phyloP scores from a whole-genome alignment of 1,139 yeast species.

The Taphrina deformans region DNA sequence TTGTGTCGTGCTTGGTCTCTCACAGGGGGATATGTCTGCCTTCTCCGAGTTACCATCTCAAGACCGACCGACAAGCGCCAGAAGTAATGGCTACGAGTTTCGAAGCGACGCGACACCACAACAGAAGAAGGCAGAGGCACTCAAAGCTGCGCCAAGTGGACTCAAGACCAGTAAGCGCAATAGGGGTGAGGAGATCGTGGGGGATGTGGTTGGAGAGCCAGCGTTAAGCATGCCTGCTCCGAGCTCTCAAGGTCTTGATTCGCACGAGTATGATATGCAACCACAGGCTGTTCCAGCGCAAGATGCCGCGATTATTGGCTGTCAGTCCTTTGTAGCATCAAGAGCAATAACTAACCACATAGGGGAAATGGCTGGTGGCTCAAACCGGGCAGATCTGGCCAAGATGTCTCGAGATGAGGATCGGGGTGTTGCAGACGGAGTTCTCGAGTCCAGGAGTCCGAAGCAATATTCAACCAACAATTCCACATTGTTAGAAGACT shows the following conservation, averaged over 20 bases:
- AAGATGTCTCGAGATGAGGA: slow-evolving; percentile 2
- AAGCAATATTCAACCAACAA: background rate
- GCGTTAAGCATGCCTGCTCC: slow-evolving; percentile 9
- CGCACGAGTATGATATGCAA: background rate
- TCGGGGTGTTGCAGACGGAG: background rate
- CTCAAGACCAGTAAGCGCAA: slow-evolving; percentile 15
- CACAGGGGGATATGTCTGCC: too few species aligned
- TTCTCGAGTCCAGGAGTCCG: background rate
- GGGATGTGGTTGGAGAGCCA: slow-evolving; percentile 1
- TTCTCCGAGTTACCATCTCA: background rate
- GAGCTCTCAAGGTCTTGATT: background rate
- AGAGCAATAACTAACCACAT: background rate
- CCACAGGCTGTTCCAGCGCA: background rate
- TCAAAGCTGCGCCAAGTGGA: slow-evolving; percentile 24
- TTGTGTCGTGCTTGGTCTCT: too few species aligned
- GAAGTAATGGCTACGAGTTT: slow-evolving; percentile 15
- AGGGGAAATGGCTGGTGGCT: slow-evolving; percentile 32
- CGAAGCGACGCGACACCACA: slow-evolving; percentile 11
- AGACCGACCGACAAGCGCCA: slow-evolving; percentile 3
- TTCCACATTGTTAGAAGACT: slow-evolving; percentile 1
- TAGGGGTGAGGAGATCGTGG: slow-evolving; percentile 8
- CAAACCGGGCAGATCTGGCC: background rate
- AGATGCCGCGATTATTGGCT: slow-evolving; percentile 6
- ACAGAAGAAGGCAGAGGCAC: slow-evolving; percentile 24
- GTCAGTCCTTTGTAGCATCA: background rate